These are phyloP conservation scores for Piper betle DNA, from an alignment of 164 flowering plant genomes.

Conservation along the genomic window DNA sequence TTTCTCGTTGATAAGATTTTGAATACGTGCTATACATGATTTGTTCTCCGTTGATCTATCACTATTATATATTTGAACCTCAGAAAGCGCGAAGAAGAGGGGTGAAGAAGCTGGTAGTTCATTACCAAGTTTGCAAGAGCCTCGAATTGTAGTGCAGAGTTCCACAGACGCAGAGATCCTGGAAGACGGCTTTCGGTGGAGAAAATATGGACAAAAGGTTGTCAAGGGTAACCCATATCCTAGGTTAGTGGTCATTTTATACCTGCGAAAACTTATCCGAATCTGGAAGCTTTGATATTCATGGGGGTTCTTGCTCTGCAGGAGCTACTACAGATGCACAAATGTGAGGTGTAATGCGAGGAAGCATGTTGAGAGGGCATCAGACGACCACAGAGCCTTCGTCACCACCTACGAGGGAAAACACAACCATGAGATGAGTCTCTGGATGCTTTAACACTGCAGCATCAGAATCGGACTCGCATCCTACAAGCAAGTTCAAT, in stretches of 20 bases:
- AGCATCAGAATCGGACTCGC: conserved; percentile 27
- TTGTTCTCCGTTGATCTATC: background rate
- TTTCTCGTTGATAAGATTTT: background rate
- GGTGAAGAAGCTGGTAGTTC: background rate
- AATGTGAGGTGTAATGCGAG: conserved; percentile 57
- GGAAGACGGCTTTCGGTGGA: conserved; percentile 42
- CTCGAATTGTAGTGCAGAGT: no score
- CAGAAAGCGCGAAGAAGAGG: conserved; percentile 45
- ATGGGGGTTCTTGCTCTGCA: conserved; percentile 20
- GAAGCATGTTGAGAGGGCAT: conserved; percentile 78
- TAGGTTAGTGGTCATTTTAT: conserved; percentile 24
- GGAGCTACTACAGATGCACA: conserved; percentile 60
- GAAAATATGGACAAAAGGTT: conserved; percentile 87
- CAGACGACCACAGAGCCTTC: conserved; percentile 64
- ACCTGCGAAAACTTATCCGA: no score
- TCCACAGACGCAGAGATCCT: no score
- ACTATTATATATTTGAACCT: background rate
- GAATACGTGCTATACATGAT: background rate
- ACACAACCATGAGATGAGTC: conserved; percentile 67
- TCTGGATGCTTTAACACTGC: conserved; percentile 19
- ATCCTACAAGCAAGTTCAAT: conserved; percentile 14
- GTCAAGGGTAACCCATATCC: conserved; percentile 93
- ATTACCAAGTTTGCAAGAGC: no score
- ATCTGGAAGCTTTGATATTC: no score
- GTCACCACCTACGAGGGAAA: conserved; percentile 88